Conservation (phyloP, 768 basidiomycete genomes). For the Suillus sp. region DNA sequence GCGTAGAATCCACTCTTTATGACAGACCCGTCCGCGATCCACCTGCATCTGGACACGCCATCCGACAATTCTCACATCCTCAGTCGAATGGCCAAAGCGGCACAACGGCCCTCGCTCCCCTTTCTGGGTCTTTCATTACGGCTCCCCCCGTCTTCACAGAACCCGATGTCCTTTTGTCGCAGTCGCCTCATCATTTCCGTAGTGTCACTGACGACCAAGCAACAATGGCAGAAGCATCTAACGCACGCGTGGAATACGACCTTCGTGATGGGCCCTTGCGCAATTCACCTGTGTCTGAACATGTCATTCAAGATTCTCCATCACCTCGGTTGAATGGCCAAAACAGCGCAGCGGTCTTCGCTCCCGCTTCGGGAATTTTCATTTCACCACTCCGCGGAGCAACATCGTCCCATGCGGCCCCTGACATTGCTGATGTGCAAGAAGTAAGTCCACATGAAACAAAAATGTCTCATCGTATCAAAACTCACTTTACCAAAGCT, state of each 20-base stretch:
- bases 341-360: conserved; percentile 13
- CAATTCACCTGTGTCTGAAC: conserved; percentile 1
- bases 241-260: neutral
- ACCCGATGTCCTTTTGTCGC: neutral
- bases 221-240: neutral
- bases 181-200: neutral
- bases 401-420: neutral
- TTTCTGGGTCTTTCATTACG: conserved; percentile 23
- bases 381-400: conserved; percentile 33
- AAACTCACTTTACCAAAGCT: neutral
- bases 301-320: neutral
- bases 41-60: conserved; percentile 2
- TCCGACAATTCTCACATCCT: neutral
- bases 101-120: conserved; percentile 20
- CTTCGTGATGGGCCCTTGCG: no score
- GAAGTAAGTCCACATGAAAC: neutral
- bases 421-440: neutral
- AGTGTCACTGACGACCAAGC: neutral
- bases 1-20: neutral
- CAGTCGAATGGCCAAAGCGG: neutral
- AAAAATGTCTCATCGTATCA: neutral
- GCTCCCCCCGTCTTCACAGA: neutral
- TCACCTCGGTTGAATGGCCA: neutral
- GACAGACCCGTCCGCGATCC: neutral
- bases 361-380: conserved; percentile 26